A percentile compares a stretch with the other conserved stretches of the same genome.
phyloP scores from a whole-genome alignment of 2,329 filamentous ascomycete genomes.

The Piedraia hortae region DNA sequence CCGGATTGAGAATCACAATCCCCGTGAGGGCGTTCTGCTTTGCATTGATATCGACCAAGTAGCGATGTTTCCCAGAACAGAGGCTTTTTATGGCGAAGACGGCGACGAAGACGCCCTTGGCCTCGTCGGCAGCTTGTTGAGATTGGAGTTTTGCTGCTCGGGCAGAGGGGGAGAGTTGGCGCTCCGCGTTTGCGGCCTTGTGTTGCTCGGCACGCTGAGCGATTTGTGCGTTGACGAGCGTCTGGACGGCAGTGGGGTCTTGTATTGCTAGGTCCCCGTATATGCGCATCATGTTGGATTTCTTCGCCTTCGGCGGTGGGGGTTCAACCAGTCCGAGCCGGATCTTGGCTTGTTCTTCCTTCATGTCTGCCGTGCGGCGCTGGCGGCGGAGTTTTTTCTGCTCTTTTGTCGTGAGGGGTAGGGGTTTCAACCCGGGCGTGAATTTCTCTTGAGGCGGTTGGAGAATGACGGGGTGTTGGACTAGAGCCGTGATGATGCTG shows the following conservation, averaged over 20 bases:
- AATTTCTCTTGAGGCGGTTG: constrained; percentile 79
- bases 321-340: constrained; percentile 69
- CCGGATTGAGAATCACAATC: constrained; percentile 74
- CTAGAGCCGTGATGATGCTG: constrained; percentile 65
- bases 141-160: constrained; percentile 52
- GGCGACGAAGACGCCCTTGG: constrained; percentile 58
- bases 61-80: constrained; percentile 75
- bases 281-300: constrained; percentile 91
- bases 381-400: constrained; percentile 76
- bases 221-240: constrained; percentile 77
- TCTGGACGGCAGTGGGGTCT: constrained; percentile 90
- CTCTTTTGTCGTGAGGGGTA: constrained; percentile 78
- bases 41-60: constrained; percentile 76
- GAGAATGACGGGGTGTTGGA: constrained; percentile 77
- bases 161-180: constrained; percentile 72
- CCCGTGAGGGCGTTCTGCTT: constrained; percentile 71
- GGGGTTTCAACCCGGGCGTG: constrained; percentile 51
- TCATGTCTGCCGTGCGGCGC: constrained; percentile 70
- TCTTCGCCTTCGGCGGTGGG: constrained; percentile 86
- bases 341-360: constrained; percentile 92
- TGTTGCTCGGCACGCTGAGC: constrained; percentile 61
- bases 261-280: constrained; percentile 79
- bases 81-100: constrained; percentile 77
- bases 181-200: constrained; percentile 48
- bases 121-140: constrained; percentile 70